Evolutionary conservation across 352 stramenopile species (phyloP).

Genomic region (Pythium insidiosum): DNA sequence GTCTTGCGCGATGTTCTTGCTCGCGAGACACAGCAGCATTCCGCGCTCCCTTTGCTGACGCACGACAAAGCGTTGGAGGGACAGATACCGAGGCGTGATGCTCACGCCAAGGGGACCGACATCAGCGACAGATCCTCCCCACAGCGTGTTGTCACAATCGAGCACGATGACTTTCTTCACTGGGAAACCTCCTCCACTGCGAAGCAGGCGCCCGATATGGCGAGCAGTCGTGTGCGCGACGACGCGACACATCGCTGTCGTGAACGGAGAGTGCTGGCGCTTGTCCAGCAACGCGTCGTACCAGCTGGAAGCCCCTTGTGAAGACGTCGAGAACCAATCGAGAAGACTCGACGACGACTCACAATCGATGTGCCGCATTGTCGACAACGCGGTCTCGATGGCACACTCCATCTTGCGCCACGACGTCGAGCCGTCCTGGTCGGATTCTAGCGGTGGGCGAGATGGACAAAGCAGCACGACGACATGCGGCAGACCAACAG

Average conservation of each 20-base stretch:
- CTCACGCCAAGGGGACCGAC: constrained; percentile 27
- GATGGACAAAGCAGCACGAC: constrained; percentile 16
- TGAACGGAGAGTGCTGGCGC: constrained; percentile 57
- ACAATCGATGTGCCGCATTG: constrained; percentile 18
- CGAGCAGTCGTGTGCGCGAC: constrained; percentile 34
- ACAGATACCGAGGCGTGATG: constrained; percentile 30
- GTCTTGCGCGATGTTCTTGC: constrained; percentile 57
- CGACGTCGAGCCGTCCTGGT: not conserved
- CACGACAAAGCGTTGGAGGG: constrained; percentile 54
- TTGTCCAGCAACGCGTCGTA: constrained; percentile 45
- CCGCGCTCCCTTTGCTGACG: constrained; percentile 31
- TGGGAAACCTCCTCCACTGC: constrained; percentile 1
- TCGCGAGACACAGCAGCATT: constrained; percentile 55
- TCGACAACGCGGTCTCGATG: constrained; percentile 4
- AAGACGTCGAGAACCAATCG: constrained; percentile 22
- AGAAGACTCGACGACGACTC: constrained; percentile 16
- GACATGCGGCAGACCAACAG: constrained; percentile 3
- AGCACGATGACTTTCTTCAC: constrained; percentile 71
- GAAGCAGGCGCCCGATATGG: constrained; percentile 42
- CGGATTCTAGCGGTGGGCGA: constrained; percentile 9
- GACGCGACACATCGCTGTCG: constrained; percentile 45
- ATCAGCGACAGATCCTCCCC: constrained; percentile 56
- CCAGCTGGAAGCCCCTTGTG: constrained; percentile 20
- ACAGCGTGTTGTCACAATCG: constrained; percentile 75
- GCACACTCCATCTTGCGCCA: too few species aligned